phyloP scores from a whole-genome alignment of 2,329 filamentous ascomycete genomes.

The Diaporthe amygdali region DNA sequence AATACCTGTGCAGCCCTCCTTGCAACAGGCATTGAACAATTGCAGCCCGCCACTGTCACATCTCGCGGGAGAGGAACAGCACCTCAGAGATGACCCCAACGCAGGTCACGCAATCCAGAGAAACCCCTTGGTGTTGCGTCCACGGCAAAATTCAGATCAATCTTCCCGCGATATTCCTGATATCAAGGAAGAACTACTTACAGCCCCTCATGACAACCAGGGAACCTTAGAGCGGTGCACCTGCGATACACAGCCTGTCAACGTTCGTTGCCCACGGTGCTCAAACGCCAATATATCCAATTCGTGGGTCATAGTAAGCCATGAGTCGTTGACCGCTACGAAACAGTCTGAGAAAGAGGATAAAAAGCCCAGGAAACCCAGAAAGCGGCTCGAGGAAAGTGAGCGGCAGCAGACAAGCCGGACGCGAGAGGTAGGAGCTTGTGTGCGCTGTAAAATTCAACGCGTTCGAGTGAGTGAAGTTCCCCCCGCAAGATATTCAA shows the following conservation, averaged over 20 bases:
- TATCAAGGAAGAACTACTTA: background rate
- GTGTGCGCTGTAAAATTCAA: conserved; percentile 50
- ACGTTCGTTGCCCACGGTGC: background rate
- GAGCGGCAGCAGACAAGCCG: conserved; percentile 38
- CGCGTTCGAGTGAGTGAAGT: conserved; percentile 49
- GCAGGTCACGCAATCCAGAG: background rate
- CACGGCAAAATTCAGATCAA: background rate
- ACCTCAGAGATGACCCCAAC: background rate
- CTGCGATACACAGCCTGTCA: background rate
- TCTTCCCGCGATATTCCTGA: background rate
- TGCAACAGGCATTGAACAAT: background rate
- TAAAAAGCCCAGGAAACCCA: background rate
- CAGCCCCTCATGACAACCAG: background rate
- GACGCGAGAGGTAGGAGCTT: conserved; percentile 44
- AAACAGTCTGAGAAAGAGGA: background rate
- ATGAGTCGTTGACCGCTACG: background rate
- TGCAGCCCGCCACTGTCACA: background rate
- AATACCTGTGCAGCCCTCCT: background rate
- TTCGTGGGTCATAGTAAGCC: background rate
- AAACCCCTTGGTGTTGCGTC: background rate
- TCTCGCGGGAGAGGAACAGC: background rate
- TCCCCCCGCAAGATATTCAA: too few species aligned
- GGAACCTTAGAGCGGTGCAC: background rate
- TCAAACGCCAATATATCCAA: background rate
- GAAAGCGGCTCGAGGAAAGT: conserved; percentile 30